These are phyloP conservation scores for Alternaria gaisen DNA, from an alignment of 2,329 filamentous ascomycete species.

Conservation along the genomic window DNA sequence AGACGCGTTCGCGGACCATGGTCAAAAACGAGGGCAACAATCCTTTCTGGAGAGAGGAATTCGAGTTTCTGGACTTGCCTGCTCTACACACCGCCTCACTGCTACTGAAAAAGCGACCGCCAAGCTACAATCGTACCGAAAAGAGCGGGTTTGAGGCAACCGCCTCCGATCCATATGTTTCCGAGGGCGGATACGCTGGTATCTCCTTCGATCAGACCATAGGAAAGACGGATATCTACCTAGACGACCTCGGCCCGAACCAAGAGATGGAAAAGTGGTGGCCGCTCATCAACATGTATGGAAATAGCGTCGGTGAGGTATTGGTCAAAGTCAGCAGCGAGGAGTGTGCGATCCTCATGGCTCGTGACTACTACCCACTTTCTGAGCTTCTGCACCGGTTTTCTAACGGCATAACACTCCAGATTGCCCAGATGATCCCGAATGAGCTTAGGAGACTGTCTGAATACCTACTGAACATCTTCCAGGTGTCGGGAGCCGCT, in stretches of 20 bases:
- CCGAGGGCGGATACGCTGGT: constrained; percentile 56
- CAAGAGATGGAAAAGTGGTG: constrained; percentile 88
- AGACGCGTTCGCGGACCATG: constrained; percentile 78
- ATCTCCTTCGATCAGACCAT: constrained; percentile 61
- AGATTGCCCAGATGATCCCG: constrained; percentile 82
- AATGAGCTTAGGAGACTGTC: constrained; percentile 81
- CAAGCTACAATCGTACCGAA: constrained; percentile 49
- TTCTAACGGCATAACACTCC: constrained; percentile 80
- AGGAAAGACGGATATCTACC: constrained; percentile 81
- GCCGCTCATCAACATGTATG: constrained; percentile 77
- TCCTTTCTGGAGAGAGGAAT: constrained; percentile 85
- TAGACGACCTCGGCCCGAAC: constrained; percentile 79
- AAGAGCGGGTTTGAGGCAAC: constrained; percentile 51
- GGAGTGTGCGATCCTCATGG: constrained; percentile 87
- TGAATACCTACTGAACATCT: constrained; percentile 91
- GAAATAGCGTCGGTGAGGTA: constrained; percentile 82
- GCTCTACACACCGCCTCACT: constrained; percentile 74
- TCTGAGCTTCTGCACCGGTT: constrained; percentile 87
- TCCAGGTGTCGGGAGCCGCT: constrained; percentile 86
- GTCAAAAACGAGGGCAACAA: constrained; percentile 75
- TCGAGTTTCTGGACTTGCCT: constrained; percentile 78
- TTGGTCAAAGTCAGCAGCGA: constrained; percentile 84
- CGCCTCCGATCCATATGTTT: constrained; percentile 42
- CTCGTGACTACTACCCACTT: constrained; percentile 83
- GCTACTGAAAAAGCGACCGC: constrained; percentile 70